Percentiles rank a stretch among this genome's conserved stretches.
Evolutionary conservation across 1,284 basidiomycete genomes (phyloP).

Genomic region (Sanguinoderma infundibulare): DNA sequence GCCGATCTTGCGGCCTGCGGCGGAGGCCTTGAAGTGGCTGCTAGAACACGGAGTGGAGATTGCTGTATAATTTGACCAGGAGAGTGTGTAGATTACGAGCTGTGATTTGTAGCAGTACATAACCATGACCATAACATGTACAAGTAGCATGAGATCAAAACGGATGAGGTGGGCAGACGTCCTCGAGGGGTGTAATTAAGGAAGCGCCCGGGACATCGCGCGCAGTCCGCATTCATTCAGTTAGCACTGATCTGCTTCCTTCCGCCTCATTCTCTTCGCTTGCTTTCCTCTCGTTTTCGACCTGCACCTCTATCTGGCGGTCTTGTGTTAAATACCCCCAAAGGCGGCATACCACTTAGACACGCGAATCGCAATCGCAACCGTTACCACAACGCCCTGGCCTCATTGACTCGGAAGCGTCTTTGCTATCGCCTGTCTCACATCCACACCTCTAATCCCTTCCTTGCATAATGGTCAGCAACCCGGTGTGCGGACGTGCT

Average conservation of each 20-base stretch:
- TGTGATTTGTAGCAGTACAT: background rate
- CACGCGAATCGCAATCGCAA: conserved; percentile 12
- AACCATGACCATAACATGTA: background rate
- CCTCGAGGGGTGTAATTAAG: background rate
- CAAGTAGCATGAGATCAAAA: too few relatives aligned
- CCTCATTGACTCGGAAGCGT: conserved; percentile 13
- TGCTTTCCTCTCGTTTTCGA: background rate
- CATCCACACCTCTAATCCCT: conserved; percentile 10
- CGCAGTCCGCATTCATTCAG: conserved; percentile 7
- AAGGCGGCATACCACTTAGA: background rate
- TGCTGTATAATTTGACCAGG: conserved; percentile 4
- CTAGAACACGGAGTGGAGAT: conserved; percentile 35
- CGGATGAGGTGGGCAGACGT: too few relatives aligned
- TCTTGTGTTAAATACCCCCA: background rate
- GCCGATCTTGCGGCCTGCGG: conserved; percentile 46
- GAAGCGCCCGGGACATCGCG: conserved; percentile 11
- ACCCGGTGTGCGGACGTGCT: too few relatives aligned
- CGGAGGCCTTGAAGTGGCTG: conserved; percentile 49
- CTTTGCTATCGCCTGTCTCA: conserved; percentile 10
- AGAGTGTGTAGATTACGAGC: background rate
- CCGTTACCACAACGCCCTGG: conserved; percentile 6
- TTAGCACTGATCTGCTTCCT: conserved; percentile 9
- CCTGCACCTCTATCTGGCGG: background rate
- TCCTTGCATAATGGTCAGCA: conserved; percentile 27
- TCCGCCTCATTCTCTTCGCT: background rate